Evolutionary conservation across 2,329 filamentous ascomycete genomes (phyloP).

Genomic region (Hymenoscyphus occultus): DNA sequence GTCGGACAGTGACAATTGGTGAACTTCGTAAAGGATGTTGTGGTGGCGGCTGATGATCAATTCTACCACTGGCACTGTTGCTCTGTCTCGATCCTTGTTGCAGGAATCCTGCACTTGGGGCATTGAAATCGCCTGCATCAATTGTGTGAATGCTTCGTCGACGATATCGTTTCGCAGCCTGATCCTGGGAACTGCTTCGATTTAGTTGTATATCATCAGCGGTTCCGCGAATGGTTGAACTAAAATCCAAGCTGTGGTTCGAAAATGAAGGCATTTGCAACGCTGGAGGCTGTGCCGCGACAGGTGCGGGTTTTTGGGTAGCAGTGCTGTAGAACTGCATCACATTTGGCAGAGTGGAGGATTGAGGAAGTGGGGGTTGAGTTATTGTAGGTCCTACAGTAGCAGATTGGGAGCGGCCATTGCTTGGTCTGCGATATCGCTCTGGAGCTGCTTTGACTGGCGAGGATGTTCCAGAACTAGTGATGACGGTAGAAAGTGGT

Average conservation of each 20-base stretch:
- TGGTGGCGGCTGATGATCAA: conserved; percentile 31
- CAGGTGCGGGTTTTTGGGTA: conserved; percentile 31
- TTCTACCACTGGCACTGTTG: conserved; percentile 32
- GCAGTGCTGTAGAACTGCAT: conserved; percentile 53
- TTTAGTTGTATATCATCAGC: conserved; percentile 48
- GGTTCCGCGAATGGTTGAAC: conserved; percentile 14
- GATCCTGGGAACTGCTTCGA: conserved; percentile 57
- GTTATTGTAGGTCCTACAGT: conserved; percentile 30
- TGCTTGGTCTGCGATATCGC: conserved; percentile 70
- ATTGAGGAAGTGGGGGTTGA: conserved; percentile 46
- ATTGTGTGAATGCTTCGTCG: conserved; percentile 78
- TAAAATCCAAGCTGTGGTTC: conserved; percentile 16
- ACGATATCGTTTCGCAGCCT: conserved; percentile 67
- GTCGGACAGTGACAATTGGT: conserved; percentile 28
- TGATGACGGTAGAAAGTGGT: conserved; percentile 42
- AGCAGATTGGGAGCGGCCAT: conserved; percentile 46
- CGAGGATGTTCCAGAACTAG: conserved; percentile 45
- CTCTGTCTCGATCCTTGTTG: conserved; percentile 32
- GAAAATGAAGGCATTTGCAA: conserved; percentile 33
- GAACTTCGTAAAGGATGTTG: conserved; percentile 37
- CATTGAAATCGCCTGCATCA: conserved; percentile 37
- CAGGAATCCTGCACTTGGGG: conserved; percentile 20
- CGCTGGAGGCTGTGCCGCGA: conserved; percentile 19
- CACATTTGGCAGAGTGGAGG: conserved; percentile 52
- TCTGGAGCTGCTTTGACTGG: conserved; percentile 70